Percentiles rank a stretch among this genome's conserved stretches.
These are phyloP conservation scores for Fragilaria crotonensis DNA, from an alignment of 108 stramenopile genomes.

Conservation along the genomic window DNA sequence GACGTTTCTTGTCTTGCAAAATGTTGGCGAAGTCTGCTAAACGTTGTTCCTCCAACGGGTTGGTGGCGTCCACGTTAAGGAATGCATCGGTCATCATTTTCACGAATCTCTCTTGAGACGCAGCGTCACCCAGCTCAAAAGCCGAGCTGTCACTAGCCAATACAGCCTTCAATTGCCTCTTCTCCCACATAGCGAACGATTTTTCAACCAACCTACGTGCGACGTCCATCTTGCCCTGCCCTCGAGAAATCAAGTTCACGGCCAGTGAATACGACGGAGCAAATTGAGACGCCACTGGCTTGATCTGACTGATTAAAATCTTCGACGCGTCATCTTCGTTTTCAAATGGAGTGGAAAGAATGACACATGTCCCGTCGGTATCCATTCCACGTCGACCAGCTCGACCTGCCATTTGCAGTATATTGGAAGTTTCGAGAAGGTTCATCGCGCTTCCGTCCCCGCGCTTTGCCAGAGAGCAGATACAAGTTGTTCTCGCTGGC, in stretches of 20 bases:
- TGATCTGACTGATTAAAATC: constrained; percentile 67
- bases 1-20: constrained; percentile 49
- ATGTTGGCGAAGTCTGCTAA: constrained; percentile 29
- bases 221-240: constrained; percentile 60
- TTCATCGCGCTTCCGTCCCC: constrained; percentile 55
- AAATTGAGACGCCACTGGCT: constrained; percentile 75
- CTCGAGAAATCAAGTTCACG: constrained; percentile 62
- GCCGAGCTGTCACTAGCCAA: constrained; percentile 19
- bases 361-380: constrained; percentile 62
- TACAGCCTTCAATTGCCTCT: constrained; percentile 34
- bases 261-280: constrained; percentile 70
- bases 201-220: constrained; percentile 62
- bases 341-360: constrained; percentile 75
- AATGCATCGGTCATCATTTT: constrained; percentile 34
- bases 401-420: constrained; percentile 86
- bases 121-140: constrained; percentile 16
- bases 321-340: constrained; percentile 51
- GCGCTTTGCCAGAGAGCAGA: constrained; percentile 81
- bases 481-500: constrained; percentile 81
- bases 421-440: constrained; percentile 63
- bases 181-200: constrained; percentile 73
- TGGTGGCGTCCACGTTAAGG: no score
- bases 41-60: no score
- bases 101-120: constrained; percentile 52
- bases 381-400: constrained; percentile 77